phyloP scores from a whole-genome alignment of 1,139 yeast genomes.

The Yamadazyma blattariae region DNA sequence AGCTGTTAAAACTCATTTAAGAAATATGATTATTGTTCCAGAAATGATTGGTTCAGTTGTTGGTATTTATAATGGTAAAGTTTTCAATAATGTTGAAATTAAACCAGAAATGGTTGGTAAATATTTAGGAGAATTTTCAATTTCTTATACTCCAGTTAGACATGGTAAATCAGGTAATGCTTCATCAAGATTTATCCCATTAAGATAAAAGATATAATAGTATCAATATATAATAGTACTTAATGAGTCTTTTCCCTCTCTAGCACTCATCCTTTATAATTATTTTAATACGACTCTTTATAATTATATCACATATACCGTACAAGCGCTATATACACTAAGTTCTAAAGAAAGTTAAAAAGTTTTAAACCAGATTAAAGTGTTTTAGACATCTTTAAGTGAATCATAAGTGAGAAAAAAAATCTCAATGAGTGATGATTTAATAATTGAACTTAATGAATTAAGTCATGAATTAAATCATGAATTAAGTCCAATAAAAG shows the following conservation, averaged over 20 bases:
- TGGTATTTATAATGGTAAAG: conserved; percentile 99
- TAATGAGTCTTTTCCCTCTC: not conserved
- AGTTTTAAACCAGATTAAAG: too few species aligned
- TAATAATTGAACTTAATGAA: too few species aligned
- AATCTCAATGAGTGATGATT: too few species aligned
- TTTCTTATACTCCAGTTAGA: conserved; percentile 99
- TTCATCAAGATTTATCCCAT: conserved; percentile 81
- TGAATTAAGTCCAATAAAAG: conserved; percentile 27
- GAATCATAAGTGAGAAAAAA: too few species aligned
- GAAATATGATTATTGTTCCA: conserved; percentile 98
- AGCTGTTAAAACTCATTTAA: conserved; percentile 97
- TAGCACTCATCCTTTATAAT: too few species aligned
- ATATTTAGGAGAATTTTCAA: conserved; percentile 99
- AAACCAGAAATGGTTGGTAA: conserved; percentile 99
- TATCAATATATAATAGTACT: conserved; percentile 6
- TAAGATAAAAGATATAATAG: conserved; percentile 39
- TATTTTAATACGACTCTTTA: too few species aligned
- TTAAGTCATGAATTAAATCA: too few species aligned
- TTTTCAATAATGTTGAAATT: conserved; percentile 98
- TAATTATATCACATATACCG: too few species aligned
- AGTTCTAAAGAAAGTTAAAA: too few species aligned
- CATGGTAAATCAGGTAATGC: conserved; percentile 99
- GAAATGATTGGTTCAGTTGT: conserved; percentile 99
- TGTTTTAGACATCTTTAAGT: too few species aligned
- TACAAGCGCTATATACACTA: too few species aligned